These are phyloP conservation scores for Candida dajiaensis DNA, from an alignment of 805 yeast genomes.

Conservation along the genomic window DNA sequence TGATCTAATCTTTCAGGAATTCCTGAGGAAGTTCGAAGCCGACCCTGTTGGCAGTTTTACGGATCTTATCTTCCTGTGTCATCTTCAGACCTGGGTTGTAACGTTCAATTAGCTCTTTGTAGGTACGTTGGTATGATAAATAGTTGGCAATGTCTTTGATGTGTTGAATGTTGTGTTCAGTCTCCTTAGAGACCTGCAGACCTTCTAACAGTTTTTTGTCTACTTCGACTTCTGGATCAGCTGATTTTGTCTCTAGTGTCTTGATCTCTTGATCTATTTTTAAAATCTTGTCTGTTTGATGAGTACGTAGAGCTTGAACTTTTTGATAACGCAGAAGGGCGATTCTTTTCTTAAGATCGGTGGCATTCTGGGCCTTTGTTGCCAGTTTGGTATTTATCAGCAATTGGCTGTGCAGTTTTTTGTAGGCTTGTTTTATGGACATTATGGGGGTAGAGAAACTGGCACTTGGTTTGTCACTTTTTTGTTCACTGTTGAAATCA, in stretches of 20 bases:
- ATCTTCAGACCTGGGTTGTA: slow-evolving; percentile 81
- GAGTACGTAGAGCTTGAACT: slow-evolving; percentile 19
- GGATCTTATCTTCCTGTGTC: slow-evolving; percentile 72
- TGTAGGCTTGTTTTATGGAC: slow-evolving; percentile 12
- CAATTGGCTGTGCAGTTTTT: slow-evolving; percentile 18
- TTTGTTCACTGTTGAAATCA: background rate
- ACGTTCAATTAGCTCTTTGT: slow-evolving; percentile 72
- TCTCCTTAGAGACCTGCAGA: slow-evolving; percentile 11
- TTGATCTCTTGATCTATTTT: slow-evolving; percentile 18
- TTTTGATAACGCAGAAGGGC: slow-evolving; percentile 22
- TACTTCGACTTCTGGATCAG: slow-evolving; percentile 15
- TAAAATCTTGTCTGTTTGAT: slow-evolving; percentile 14
- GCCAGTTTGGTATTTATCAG: slow-evolving; percentile 19
- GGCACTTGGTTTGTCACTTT: background rate
- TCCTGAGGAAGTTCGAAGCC: slow-evolving; percentile 66
- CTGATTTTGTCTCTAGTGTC: slow-evolving; percentile 11
- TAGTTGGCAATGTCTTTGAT: slow-evolving; percentile 56
- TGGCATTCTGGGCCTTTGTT: slow-evolving; percentile 21
- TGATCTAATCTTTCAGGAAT: slow-evolving; percentile 1
- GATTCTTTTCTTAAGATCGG: slow-evolving; percentile 19
- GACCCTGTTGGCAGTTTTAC: slow-evolving; percentile 80
- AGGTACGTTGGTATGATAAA: slow-evolving; percentile 66
- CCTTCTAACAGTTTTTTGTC: slow-evolving; percentile 9
- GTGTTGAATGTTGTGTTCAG: slow-evolving; percentile 29
- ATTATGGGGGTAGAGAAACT: slow-evolving; percentile 1